Conservation (phyloP, 345 rosid genomes). For the Reutealis trisperma region DNA sequence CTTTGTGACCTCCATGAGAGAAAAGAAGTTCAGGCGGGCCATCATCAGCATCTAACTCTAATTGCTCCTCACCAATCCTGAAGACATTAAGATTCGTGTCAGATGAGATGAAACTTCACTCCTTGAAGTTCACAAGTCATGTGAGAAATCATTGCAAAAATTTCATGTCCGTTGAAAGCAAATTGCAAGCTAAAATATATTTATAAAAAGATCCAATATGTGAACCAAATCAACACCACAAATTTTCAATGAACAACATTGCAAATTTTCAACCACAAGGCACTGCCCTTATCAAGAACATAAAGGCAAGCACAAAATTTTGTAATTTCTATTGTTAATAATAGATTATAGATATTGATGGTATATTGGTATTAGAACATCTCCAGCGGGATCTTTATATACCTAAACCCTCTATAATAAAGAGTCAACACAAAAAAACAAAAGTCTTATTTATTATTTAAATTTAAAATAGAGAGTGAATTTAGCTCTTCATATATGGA, state of each 20-base stretch:
- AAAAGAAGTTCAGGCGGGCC: constrained; percentile 87
- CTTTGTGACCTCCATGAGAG: constrained; percentile 84
- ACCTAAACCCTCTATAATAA: no score
- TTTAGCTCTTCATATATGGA: no score
- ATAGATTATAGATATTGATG: neutral
- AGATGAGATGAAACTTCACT: neutral
- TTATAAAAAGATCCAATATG: neutral
- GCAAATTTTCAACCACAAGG: no score
- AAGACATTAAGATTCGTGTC: neutral
- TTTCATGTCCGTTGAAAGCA: neutral
- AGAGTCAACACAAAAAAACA: no score
- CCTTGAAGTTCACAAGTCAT: neutral
- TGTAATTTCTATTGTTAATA: no score
- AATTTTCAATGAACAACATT: neutral
- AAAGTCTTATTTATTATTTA: no score
- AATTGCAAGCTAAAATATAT: neutral
- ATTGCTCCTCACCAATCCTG: constrained; percentile 86
- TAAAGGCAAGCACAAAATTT: no score
- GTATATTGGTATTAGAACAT: neutral
- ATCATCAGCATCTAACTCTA: constrained; percentile 74
- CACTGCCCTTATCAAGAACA: no score
- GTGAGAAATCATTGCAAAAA: neutral
- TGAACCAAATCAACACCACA: neutral
- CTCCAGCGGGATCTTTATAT: no score
- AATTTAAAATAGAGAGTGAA: no score